Conservation (phyloP, 2,329 filamentous ascomycete species). For the Didymella lethalis region DNA sequence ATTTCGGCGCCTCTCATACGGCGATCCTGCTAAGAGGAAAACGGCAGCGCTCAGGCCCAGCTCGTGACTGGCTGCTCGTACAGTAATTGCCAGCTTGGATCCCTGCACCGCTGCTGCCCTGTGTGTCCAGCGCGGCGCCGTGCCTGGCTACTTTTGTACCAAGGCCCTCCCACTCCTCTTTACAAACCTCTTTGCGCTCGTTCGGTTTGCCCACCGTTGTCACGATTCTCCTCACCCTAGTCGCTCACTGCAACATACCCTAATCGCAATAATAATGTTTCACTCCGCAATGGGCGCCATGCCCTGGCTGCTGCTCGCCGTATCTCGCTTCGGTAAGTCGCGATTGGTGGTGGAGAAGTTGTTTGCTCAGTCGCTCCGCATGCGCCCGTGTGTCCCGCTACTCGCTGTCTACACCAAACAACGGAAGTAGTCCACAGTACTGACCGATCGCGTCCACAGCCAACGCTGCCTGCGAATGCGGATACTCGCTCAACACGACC, state of each 20-base stretch:
- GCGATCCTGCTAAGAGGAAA: slow-evolving; percentile 18
- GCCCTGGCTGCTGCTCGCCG: slow-evolving; percentile 41
- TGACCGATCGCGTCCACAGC: slow-evolving; percentile 35
- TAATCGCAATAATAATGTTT: slow-evolving; percentile 30
- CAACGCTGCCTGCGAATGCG: slow-evolving; percentile 71
- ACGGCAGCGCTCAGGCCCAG: slow-evolving; percentile 20
- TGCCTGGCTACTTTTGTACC: slow-evolving; percentile 18
- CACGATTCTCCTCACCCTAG: slow-evolving; percentile 25
- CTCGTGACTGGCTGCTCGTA: slow-evolving; percentile 23
- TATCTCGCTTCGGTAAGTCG: slow-evolving; percentile 44
- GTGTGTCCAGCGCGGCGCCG: slow-evolving; percentile 17
- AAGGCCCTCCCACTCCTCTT: slow-evolving; percentile 20
- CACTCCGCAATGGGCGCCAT: slow-evolving; percentile 33
- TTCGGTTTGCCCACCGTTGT: slow-evolving; percentile 24
- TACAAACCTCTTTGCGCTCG: slow-evolving; percentile 23
- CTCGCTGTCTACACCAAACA: background rate
- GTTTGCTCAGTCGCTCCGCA: background rate
- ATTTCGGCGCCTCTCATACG: slow-evolving; percentile 8
- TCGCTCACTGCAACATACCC: slow-evolving; percentile 31
- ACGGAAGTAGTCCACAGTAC: slow-evolving; percentile 4
- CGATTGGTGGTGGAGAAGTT: slow-evolving; percentile 2
- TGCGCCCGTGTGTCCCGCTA: slow-evolving; percentile 4
- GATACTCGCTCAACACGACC: slow-evolving; percentile 67
- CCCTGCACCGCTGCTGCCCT: slow-evolving; percentile 19
- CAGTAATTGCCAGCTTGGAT: slow-evolving; percentile 19